These are phyloP conservation scores for Henckelia pumila DNA, from an alignment of 257 asterid genomes.

Conservation along the genomic window DNA sequence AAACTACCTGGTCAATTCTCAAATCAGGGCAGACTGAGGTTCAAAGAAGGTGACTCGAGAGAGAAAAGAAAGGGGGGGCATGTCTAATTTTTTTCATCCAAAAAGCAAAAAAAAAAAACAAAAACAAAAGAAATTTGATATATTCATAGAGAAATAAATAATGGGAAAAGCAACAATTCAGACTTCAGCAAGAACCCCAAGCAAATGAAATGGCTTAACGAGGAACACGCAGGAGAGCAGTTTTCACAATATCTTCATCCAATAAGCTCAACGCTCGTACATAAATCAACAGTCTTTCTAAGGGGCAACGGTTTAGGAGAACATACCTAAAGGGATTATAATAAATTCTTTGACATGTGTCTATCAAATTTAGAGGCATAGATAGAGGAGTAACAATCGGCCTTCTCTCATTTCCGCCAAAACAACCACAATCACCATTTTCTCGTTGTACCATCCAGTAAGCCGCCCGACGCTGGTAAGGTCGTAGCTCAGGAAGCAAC, in stretches of 20 bases:
- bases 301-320: constrained; percentile 19
- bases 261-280: too few species aligned
- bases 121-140: neutral
- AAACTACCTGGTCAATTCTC: too few species aligned
- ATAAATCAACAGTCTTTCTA: constrained; percentile 16
- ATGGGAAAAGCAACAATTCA: neutral
- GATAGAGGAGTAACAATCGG: constrained; percentile 71
- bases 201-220: constrained; percentile 9
- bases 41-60: too few species aligned
- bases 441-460: constrained; percentile 96
- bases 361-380: constrained; percentile 65
- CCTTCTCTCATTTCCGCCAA: constrained; percentile 43
- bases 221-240: neutral
- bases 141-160: neutral
- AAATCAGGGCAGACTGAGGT: too few species aligned
- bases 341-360: constrained; percentile 59
- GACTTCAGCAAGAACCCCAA: neutral
- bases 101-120: neutral
- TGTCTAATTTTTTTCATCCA: neutral
- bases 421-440: constrained; percentile 46
- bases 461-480: constrained; percentile 97
- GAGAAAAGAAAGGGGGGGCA: neutral
- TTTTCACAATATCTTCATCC: neutral
- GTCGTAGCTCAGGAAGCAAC: constrained; percentile 89
- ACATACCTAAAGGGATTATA: constrained; percentile 93